phyloP scores from a whole-genome alignment of 2,329 filamentous ascomycete species.

The Fusarium abutilonis region DNA sequence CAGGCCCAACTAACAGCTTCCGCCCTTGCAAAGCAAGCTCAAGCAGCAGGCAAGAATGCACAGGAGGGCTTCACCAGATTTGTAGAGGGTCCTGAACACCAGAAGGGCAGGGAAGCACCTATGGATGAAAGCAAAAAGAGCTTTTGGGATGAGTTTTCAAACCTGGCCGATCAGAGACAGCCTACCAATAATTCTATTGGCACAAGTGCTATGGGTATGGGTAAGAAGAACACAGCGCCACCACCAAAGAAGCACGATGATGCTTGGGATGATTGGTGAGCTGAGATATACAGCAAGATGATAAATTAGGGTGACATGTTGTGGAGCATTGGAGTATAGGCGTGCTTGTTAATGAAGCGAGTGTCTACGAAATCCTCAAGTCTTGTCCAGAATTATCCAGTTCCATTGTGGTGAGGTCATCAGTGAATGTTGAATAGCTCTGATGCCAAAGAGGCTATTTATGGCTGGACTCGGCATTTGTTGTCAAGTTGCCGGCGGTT shows the following conservation, averaged over 20 bases:
- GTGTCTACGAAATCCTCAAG: constrained; percentile 21
- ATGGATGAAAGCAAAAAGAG: constrained; percentile 76
- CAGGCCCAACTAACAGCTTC: constrained; percentile 70
- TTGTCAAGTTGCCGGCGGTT: constrained; percentile 21
- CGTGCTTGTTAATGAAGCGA: constrained; percentile 38
- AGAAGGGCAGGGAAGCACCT: constrained; percentile 50
- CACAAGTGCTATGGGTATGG: constrained; percentile 68
- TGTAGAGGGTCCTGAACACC: constrained; percentile 75
- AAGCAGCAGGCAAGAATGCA: constrained; percentile 77
- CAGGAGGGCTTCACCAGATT: constrained; percentile 86
- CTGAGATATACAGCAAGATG: constrained; percentile 6
- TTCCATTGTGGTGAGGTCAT: constrained; percentile 17
- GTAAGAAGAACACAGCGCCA: constrained; percentile 51
- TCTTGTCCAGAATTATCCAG: constrained; percentile 16
- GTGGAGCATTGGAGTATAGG: constrained; percentile 46
- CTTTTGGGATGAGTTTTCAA: constrained; percentile 93
- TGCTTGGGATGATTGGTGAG: constrained; percentile 72
- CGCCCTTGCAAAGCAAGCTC: constrained; percentile 72
- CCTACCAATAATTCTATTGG: constrained; percentile 62
- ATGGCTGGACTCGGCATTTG: constrained; percentile 34
- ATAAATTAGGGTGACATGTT: constrained; percentile 18
- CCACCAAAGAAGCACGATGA: constrained; percentile 60
- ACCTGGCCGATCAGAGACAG: constrained; percentile 67
- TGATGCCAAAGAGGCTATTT: constrained; percentile 17
- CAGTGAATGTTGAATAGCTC: not conserved